Evolutionary conservation across 805 yeast species (phyloP), one percentile per base, ranked within the genome.

Genomic region (Myxozyma vanderwaltii): DNA sequence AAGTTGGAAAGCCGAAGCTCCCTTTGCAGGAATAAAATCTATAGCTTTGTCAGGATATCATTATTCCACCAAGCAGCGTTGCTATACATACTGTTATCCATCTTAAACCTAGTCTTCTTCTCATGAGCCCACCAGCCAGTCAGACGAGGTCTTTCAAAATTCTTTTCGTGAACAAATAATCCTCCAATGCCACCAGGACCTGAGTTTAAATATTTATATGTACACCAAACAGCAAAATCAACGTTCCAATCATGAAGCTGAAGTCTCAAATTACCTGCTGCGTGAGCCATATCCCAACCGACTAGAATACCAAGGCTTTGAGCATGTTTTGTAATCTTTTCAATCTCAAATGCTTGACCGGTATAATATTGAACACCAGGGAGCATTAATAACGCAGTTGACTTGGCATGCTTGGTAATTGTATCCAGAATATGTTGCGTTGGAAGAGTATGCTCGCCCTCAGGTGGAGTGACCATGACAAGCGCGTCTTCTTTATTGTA

Each of bases 111-210:
- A 36, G 82, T 82, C 1, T 68, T 67, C 0, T 86, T 76, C 66
- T 86, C 84, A 69, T 90, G 91, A 0, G 97, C 97, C 97, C 97
- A 91, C 98, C 98, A 91, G 0, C 98, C 98, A 0, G 96, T 96
- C 51, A 89, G 76, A 61, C 97, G 77, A 1, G 96, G 88, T 39
- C 78, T 67, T 21, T 69, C 65, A 29, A 41, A 68, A 10, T 68
- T 67, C 61, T 73, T 79, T 63, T 83, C 86, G 70, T 91, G 85
- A 39, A 91, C 86, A 68, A 83, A 91, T 23, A 89, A 79, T 0
- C 97, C 96, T 4, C 91, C 96, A 64, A 91, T 88, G 4, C 85
- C 92, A 47, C 98, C 98, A 0, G 98, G 97, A 0, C 98, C 98
- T 2, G 96, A 73, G 71, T 92, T 92, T 63, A 91, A 74, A 71